phyloP scores from a whole-genome alignment of 2,329 filamentous ascomycete genomes.

The Diplocarpon rosae region DNA sequence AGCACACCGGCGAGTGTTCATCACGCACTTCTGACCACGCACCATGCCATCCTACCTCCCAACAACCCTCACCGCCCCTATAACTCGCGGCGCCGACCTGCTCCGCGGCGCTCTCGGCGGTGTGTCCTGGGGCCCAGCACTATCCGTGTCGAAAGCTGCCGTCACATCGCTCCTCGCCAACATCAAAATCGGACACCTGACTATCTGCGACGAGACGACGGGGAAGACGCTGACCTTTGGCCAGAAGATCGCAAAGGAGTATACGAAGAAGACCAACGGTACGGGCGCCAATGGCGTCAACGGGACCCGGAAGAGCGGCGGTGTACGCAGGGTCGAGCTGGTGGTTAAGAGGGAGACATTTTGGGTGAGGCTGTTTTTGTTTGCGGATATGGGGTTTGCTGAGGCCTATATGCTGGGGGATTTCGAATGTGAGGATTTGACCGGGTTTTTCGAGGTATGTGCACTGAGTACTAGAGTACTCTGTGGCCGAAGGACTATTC shows the following conservation, averaged over 20 bases:
- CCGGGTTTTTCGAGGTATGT: conserved; percentile 53
- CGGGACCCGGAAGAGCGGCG: conserved; percentile 11
- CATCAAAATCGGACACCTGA: conserved; percentile 37
- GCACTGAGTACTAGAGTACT: too few species aligned
- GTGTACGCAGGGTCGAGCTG: conserved; percentile 39
- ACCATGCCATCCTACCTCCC: conserved; percentile 28
- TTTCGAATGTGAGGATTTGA: conserved; percentile 54
- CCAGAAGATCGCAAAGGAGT: conserved; percentile 33
- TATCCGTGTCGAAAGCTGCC: conserved; percentile 36
- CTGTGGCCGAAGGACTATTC: too few species aligned
- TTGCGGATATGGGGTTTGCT: conserved; percentile 64
- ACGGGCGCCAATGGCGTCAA: conserved; percentile 23
- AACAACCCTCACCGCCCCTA: conserved; percentile 29
- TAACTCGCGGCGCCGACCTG: conserved; percentile 31
- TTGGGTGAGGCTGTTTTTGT: conserved; percentile 58
- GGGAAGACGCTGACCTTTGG: conserved; percentile 35
- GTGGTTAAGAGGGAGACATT: conserved; percentile 55
- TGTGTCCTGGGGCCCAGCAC: conserved; percentile 36
- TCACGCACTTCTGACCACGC: too few species aligned
- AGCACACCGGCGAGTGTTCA: too few species aligned
- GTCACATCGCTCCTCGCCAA: conserved; percentile 36
- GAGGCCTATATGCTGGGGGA: conserved; percentile 61
- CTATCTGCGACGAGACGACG: conserved; percentile 37
- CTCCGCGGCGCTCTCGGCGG: conserved; percentile 34
- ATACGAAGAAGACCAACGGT: conserved; percentile 28